Evolutionary conservation across 1,284 basidiomycete genomes (phyloP), one percentile per base, ranked within the genome.

Genomic region (Coriolopsis trogii): DNA sequence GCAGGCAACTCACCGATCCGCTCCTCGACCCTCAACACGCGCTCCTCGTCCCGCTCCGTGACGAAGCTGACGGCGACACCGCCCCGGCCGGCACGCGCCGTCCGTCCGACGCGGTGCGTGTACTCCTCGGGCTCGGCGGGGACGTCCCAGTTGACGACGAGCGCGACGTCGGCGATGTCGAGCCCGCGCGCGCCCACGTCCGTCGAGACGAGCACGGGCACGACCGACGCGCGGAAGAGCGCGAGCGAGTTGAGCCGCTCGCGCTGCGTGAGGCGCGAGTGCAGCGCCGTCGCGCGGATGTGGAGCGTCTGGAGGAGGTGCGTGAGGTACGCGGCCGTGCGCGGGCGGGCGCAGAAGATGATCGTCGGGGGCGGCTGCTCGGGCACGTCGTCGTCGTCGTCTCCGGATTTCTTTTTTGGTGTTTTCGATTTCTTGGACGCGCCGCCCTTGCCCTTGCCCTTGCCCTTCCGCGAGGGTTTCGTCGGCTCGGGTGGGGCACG

Each of bases 141-240:
- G 61, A 99, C 70, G 69, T 99, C 97, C 94, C 95, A 99, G 63
- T 99, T 99, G 55, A 97, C 79, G 30, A 98, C 93, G 74, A 97
- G 84, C 18, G 92, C 93, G 16, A 98, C 95, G 62, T 96, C 93
- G 55, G 92, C 92, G 52, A 98, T 96, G 73, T 98, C 95, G 56
- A 98, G 74, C 43, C 95, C 95, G 66, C 95, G 85, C 30, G 91
- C 91, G 7, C 94, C 96, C 23, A 99, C 94, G 68, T 98, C 96
- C 2, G 96, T 98, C 21, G 91, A 94, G 44, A 99, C 82, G 25
- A 99, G 78, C 38, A 99, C 89, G 2, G 95, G 94, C 29, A 98
- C 88, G 47, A 95, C 84, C 26, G 82, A 86, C 0, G 92, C 85
- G 49, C 93, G 84, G 74, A 99, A 99, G n/a, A 91, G 73, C 4